phyloP scores from a whole-genome alignment of 306 rosid genomes.

The Hippophae gyantsensis region DNA sequence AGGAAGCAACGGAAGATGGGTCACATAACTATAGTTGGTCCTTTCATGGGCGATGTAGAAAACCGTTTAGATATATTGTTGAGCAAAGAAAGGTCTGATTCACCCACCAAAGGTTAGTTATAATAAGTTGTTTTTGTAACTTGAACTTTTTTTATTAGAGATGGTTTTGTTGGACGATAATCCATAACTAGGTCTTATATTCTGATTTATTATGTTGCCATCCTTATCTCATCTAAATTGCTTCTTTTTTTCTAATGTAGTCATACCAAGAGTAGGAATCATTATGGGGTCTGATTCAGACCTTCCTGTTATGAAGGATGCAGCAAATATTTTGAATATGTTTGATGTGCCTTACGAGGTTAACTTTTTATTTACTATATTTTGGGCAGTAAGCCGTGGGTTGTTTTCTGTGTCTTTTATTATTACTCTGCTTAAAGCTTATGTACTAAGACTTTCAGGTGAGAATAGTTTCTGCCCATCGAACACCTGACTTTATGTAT shows the following conservation, averaged over 20 bases:
- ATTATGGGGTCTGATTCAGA: constrained; percentile 98
- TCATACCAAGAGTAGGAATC: constrained; percentile 64
- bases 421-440: not conserved
- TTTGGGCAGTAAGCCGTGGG: not conserved
- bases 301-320: constrained; percentile 82
- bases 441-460: constrained; percentile 37
- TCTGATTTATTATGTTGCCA: constrained; percentile 1
- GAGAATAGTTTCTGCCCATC: constrained; percentile 80
- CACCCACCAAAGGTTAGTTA: constrained; percentile 33
- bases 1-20: constrained; percentile 92
- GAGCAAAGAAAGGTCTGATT: constrained; percentile 31
- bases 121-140: not conserved
- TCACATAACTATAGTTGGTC: constrained; percentile 76
- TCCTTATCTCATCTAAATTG: constrained; percentile 8
- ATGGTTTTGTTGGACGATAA: not conserved
- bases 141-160: not conserved
- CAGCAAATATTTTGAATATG: constrained; percentile 61
- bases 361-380: not conserved
- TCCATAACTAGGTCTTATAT: too few species aligned
- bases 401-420: constrained; percentile 1
- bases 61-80: constrained; percentile 32
- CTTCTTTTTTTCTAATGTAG: constrained; percentile 29
- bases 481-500: constrained; percentile 74
- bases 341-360: constrained; percentile 80
- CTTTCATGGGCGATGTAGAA: constrained; percentile 49